Evolutionary conservation across 2,329 filamentous ascomycete species (phyloP).

Genomic region (Aspergillus neoniger): DNA sequence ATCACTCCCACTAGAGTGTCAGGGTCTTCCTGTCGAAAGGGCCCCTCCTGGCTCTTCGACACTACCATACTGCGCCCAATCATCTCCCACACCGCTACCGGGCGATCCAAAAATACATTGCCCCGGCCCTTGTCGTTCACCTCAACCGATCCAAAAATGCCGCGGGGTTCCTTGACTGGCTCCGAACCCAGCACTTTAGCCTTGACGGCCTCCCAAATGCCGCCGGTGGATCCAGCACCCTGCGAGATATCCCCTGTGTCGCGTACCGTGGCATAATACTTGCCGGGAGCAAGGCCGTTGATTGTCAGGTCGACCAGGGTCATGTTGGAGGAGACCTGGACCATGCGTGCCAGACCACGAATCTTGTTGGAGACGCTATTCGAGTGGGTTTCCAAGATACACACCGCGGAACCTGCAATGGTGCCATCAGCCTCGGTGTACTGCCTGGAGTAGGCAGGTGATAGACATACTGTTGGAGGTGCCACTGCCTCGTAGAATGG

Average conservation of each 20-base stretch:
- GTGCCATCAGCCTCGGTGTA: not conserved
- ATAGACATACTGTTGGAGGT: conserved; percentile 68
- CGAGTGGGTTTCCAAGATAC: conserved; percentile 87
- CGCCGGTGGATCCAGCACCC: conserved; percentile 79
- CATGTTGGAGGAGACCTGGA: conserved; percentile 76
- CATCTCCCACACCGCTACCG: conserved; percentile 90
- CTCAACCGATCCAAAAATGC: conserved; percentile 72
- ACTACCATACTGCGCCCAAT: conserved; percentile 92
- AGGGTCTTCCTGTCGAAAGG: conserved; percentile 70
- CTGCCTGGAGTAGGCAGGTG: conserved; percentile 7
- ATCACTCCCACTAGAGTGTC: conserved; percentile 91
- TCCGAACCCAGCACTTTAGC: conserved; percentile 42
- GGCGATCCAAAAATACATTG: conserved; percentile 75
- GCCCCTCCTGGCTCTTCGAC: conserved; percentile 64
- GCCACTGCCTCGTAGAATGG: conserved; percentile 88
- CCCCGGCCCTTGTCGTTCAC: conserved; percentile 76
- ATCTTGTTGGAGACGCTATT: conserved; percentile 66
- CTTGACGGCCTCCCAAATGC: conserved; percentile 69
- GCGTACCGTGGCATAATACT: conserved; percentile 80
- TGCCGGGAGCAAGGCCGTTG: conserved; percentile 76
- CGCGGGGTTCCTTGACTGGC: conserved; percentile 50
- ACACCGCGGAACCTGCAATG: conserved; percentile 62
- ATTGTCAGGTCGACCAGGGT: conserved; percentile 88
- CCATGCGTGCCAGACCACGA: conserved; percentile 86
- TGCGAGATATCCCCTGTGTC: conserved; percentile 83